Conservation (phyloP, 2,329 filamentous ascomycete genomes). For the Colletotrichum sp. region DNA sequence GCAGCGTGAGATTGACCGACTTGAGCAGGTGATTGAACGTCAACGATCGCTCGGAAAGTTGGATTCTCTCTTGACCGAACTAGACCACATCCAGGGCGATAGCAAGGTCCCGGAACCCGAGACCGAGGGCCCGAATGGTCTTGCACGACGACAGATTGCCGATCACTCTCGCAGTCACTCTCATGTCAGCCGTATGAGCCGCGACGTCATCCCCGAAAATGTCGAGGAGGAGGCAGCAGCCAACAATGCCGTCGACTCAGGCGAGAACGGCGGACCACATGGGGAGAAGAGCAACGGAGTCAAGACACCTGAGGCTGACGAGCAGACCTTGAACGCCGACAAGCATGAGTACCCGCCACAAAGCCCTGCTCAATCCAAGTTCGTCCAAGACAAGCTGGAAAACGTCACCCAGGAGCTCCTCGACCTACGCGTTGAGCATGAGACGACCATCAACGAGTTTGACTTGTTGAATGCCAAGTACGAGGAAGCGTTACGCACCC, state of each 20-base stretch:
- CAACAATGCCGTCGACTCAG: conserved; percentile 21
- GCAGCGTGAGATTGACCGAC: conserved; percentile 92
- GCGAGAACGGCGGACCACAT: conserved; percentile 30
- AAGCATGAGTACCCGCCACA: conserved; percentile 52
- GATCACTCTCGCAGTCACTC: conserved; percentile 57
- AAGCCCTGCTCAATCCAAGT: conserved; percentile 80
- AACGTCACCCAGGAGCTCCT: conserved; percentile 89
- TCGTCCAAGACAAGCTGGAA: conserved; percentile 92
- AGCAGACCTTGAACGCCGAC: conserved; percentile 11
- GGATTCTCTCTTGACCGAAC: conserved; percentile 88
- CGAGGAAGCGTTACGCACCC: conserved; percentile 80
- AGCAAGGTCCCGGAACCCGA: conserved; percentile 45
- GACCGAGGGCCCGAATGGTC: conserved; percentile 40
- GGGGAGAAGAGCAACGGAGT: not conserved
- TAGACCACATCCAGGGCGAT: conserved; percentile 77
- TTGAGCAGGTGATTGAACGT: conserved; percentile 94
- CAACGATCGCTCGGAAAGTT: conserved; percentile 94
- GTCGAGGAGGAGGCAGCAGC: conserved; percentile 43
- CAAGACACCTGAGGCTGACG: conserved; percentile 6
- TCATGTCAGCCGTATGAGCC: conserved; percentile 53
- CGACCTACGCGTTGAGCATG: conserved; percentile 88
- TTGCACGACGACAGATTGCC: conserved; percentile 45
- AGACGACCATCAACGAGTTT: conserved; percentile 79
- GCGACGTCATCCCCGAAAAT: conserved; percentile 59
- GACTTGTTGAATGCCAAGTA: conserved; percentile 87